Base-by-base conservation (phyloP, 1,284 basidiomycete species). In the Leccinum fuscescens region DNA sequence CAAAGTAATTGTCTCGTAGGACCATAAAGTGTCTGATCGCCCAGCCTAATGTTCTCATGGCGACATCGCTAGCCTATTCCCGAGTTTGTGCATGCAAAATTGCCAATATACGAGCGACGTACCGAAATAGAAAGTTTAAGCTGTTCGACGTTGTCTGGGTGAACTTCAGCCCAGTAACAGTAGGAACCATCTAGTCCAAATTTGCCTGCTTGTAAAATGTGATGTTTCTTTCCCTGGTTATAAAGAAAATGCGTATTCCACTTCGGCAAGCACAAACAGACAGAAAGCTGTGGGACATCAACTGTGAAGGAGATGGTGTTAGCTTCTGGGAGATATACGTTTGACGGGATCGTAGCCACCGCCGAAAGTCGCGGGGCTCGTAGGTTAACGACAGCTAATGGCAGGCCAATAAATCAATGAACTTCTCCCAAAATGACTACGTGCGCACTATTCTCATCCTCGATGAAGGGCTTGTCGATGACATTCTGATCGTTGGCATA, bases 401-500 rank as follows among this genome's bases (percentile, higher is more conserved):
- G 6, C 42, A 15, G 6, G 50, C 22, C 51, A 64, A 46, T 37
- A 12, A 60, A 60, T 56, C n/a, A 48, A 50, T 62, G 22, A 63
- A 56, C 37, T 60, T 6, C 33, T 57, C 39, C 12, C 59, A 20
- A 57, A 48, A 14, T 49, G n/a, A 57, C 11, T 6, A 58, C 55
- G 3, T 29, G 64, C 74, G 29, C 55, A 65, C 94, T 87, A 72
- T 97, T 97, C 64, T 92, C 88, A 17, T 93, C 89, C 57, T 78
- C 79, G 54, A 87, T 80, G 29, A 88, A 76, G 1, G 94, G 93
- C 64, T 89, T 90, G 77, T 96, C 93, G 60, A 98, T 92, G 70
- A 98, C 93, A 72, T 98, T 97, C 69, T 94, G 93, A 72, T 98
- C 95, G 70, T 97, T 98, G 62, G 91, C 86, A 70, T 92, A 94